Conservation (phyloP, 306 rosid species). For the Cicer arietinum region DNA sequence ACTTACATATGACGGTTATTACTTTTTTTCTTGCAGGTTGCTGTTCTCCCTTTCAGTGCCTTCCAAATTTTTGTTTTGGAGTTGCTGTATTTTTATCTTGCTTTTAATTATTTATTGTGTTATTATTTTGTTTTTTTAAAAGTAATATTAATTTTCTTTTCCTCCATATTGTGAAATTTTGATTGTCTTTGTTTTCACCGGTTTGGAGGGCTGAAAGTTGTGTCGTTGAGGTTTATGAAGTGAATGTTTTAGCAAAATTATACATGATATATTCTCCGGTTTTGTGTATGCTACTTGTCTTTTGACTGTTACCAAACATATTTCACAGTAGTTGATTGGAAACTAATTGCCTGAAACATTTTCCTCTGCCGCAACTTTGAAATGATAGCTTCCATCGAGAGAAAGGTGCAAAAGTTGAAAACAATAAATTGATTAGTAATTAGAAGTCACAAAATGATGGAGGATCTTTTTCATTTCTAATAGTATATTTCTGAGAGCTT, state of each 20-base stretch:
- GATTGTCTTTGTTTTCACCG: slow-evolving; percentile 36
- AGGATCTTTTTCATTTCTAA: no score
- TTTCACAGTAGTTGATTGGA: neutral
- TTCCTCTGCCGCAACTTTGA: no score
- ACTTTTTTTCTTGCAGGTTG: slow-evolving; percentile 54
- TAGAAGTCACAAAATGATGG: no score
- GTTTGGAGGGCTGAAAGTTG: slow-evolving; percentile 41
- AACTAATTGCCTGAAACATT: neutral
- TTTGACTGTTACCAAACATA: neutral
- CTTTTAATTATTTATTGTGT: slow-evolving; percentile 5
- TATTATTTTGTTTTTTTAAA: slow-evolving; percentile 37
- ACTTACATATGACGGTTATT: slow-evolving; percentile 17
- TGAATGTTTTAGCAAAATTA: slow-evolving; percentile 1
- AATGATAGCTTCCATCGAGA: neutral
- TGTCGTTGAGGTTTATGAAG: slow-evolving; percentile 26
- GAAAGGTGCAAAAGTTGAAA: neutral
- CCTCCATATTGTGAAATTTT: slow-evolving; percentile 31
- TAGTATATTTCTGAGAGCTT: no score
- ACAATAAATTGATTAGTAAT: neutral
- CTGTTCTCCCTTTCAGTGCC: slow-evolving; percentile 40
- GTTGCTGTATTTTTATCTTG: slow-evolving; percentile 23
- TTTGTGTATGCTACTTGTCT: slow-evolving; percentile 14
- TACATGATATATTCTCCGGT: slow-evolving; percentile 30
- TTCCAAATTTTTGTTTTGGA: slow-evolving; percentile 59
- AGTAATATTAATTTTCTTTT: slow-evolving; percentile 34